Base-by-base conservation (phyloP, 116 monocot genomes). In the Thalassia testudinum region DNA sequence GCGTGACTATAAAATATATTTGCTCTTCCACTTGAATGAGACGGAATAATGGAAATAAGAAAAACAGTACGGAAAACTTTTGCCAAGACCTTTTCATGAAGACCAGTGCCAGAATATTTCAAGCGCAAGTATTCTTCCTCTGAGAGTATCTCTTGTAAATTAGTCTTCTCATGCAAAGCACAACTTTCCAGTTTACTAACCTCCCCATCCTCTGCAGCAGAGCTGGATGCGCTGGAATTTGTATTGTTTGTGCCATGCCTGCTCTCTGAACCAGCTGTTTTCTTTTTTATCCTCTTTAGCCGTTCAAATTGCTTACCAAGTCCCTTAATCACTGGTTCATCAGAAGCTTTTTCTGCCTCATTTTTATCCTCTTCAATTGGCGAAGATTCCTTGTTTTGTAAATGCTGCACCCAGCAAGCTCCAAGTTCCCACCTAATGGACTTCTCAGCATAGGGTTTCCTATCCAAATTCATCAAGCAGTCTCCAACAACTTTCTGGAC, bases 51-150 rank as follows among this genome's bases (percentile, higher is more conserved):
- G n/a, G n/a, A n/a, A n/a, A n/a, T n/a, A n/a, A n/a, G n/a, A n/a
- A n/a, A n/a, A n/a, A n/a, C n/a, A n/a, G n/a, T n/a, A n/a, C n/a
- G 10, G 30, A 10, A 5, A 34, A 34, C 3, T 34, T 3, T 34
- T 34, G 30, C 30, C 30, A 53, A 47, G 26, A 89, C 89, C 90
- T 90, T 83, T 21, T 62, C 55, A 53, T 90, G 81, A 72, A 90
- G 77, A 49, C 78, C 78, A 56, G 80, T 80, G 37, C 65, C 78
- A 50, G 76, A 79, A 65, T 72, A 70, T 75, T 77, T 89, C 57
- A 89, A 63, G 25, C 68, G 73, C 10, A 42, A 22, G 53, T 78
- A 84, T 10, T 61, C 66, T 42, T 90, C 84, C 54, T 78, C 80
- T 29, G 72, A 47, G 26, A 90, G 21, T 16, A 80, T 17, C 43